A percentile compares a stretch with the other conserved stretches of the same genome.
phyloP scores from a whole-genome alignment of 1,284 basidiomycete genomes.

The Apiotrichum brassicae region DNA sequence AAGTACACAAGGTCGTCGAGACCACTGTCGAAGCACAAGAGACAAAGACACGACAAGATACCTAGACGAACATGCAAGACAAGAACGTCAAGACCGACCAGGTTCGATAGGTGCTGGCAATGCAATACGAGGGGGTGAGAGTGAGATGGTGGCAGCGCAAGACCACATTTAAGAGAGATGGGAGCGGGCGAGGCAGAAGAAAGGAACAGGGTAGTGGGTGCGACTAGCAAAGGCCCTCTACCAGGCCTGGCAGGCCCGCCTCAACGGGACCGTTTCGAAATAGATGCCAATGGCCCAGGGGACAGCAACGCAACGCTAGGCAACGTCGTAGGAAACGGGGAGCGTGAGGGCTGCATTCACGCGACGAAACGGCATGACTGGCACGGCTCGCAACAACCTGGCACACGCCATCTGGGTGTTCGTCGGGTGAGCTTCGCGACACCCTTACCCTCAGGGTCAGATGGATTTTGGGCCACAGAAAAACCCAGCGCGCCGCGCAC shows the following conservation, averaged over 20 bases:
- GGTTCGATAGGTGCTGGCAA: not conserved
- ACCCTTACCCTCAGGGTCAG: not conserved
- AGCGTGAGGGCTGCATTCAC: slow-evolving; percentile 5
- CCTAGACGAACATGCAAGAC: slow-evolving; percentile 4
- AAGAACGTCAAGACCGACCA: slow-evolving; percentile 2
- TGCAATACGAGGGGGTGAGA: not conserved
- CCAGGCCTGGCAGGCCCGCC: too few species aligned
- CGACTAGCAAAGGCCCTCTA: not conserved
- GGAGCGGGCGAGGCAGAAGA: slow-evolving; percentile 1
- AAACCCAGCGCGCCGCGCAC: too few species aligned
- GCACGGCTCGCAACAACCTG: slow-evolving; percentile 8
- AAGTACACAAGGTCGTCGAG: not conserved
- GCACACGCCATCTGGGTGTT: not conserved
- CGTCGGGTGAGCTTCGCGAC: not conserved
- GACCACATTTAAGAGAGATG: slow-evolving; percentile 15
- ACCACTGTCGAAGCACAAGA: not conserved
- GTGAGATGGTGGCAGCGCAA: not conserved
- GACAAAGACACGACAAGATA: slow-evolving; percentile 1
- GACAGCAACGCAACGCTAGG: not conserved
- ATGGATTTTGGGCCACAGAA: too few species aligned
- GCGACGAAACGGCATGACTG: slow-evolving; percentile 15
- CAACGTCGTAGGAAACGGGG: not conserved
- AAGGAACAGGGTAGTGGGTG: not conserved
- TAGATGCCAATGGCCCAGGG: slow-evolving; percentile 5
- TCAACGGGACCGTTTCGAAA: slow-evolving; percentile 21